A percentile compares a stretch with the other conserved stretches of the same genome.
Conservation (phyloP, 163 green algal genomes). For the Prototheca stagnorum region DNA sequence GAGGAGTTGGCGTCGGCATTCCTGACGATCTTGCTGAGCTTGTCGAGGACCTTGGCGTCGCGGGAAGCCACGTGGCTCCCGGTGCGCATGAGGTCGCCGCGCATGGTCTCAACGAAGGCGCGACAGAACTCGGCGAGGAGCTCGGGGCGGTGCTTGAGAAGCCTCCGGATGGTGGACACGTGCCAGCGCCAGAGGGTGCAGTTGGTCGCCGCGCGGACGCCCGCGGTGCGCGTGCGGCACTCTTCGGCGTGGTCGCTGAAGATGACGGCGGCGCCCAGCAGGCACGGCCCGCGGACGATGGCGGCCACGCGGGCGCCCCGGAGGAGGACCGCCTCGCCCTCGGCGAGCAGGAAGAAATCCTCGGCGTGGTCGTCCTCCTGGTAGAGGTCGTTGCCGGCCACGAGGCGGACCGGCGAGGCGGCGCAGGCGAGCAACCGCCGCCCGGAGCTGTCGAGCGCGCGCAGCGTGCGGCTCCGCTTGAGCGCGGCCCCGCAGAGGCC, state of each 20-base stretch:
- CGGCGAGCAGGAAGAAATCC: slow-evolving; percentile 30
- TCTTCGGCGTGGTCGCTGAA: neutral
- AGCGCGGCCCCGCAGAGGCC: neutral
- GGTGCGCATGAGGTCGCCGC: neutral
- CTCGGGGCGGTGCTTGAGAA: slow-evolving; percentile 2
- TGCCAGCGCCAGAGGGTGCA: slow-evolving; percentile 12
- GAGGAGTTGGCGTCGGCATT: too few species aligned
- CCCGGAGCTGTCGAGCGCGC: neutral
- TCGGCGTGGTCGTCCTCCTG: slow-evolving; percentile 32
- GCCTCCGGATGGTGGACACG: neutral
- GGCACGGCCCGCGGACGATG: slow-evolving; percentile 3
- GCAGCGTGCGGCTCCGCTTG: neutral
- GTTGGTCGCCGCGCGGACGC: slow-evolving; percentile 9
- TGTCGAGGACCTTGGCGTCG: neutral
- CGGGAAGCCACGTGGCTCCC: too few species aligned
- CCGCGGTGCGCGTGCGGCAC: neutral
- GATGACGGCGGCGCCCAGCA: slow-evolving; percentile 6
- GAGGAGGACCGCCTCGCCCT: neutral
- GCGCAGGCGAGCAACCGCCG: neutral
- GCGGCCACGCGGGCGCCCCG: neutral
- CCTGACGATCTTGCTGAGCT: neutral
- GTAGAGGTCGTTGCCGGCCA: slow-evolving; percentile 32
- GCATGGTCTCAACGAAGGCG: slow-evolving; percentile 3
- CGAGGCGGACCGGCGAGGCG: neutral
- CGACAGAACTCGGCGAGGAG: slow-evolving; percentile 2